Percentiles rank a stretch among this genome's conserved stretches.
Evolutionary conservation across 768 basidiomycete genomes (phyloP).

Genomic region (Boletus tomentosulus): DNA sequence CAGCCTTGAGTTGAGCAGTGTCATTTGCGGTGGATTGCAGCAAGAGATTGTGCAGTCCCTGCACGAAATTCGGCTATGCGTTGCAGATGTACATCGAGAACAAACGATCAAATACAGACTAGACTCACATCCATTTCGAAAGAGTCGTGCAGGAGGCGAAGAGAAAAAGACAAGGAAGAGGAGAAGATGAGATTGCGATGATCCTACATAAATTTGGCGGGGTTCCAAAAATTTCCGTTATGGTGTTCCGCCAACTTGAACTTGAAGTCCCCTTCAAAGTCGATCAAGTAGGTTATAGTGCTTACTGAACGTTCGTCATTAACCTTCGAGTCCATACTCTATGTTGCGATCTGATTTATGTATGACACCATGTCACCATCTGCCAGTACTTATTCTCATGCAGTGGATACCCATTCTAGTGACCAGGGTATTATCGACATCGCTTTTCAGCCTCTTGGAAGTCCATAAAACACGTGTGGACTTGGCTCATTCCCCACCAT

Average conservation of each 20-base stretch:
- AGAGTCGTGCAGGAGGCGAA: slow-evolving; percentile 2
- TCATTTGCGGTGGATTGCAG: slow-evolving; percentile 79
- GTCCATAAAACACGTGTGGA: slow-evolving; percentile 10
- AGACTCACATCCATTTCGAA: slow-evolving; percentile 29
- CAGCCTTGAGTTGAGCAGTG: slow-evolving; percentile 84
- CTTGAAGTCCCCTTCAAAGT: too few species aligned
- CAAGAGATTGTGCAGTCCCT: slow-evolving; percentile 81
- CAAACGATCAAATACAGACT: neutral
- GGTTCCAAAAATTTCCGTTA: slow-evolving; percentile 39
- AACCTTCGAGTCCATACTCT: too few species aligned
- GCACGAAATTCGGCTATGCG: slow-evolving; percentile 63
- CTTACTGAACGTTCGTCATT: too few species aligned
- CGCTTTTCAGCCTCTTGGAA: neutral
- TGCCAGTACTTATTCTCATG: too few species aligned
- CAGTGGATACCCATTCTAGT: too few species aligned
- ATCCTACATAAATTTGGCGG: slow-evolving; percentile 52
- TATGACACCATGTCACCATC: too few species aligned
- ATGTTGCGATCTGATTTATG: too few species aligned
- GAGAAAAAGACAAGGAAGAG: slow-evolving; percentile 26
- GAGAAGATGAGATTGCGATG: slow-evolving; percentile 27
- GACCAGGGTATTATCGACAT: neutral
- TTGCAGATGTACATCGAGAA: slow-evolving; percentile 2
- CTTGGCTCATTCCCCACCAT: neutral
- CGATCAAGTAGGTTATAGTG: too few species aligned
- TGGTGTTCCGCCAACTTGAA: neutral